Evolutionary conservation across 2,329 filamentous ascomycete species (phyloP).

Genomic region (Nigrospora oryzae): DNA sequence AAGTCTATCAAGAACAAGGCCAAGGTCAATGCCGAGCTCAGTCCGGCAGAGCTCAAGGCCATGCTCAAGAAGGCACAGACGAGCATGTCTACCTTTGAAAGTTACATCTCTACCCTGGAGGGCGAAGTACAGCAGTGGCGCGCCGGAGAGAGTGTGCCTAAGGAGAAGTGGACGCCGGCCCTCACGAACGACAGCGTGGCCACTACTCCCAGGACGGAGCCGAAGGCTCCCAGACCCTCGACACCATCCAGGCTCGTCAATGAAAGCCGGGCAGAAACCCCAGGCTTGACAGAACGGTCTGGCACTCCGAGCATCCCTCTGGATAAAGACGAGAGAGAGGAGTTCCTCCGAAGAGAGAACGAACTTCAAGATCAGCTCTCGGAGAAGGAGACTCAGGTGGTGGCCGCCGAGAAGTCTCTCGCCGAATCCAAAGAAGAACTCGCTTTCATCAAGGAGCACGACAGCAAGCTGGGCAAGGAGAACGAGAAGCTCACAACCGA

Average conservation of each 20-base stretch:
- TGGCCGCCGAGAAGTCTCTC: conserved; percentile 70
- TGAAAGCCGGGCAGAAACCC: conserved; percentile 56
- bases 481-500: conserved; percentile 82
- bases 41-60: conserved; percentile 87
- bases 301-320: conserved; percentile 80
- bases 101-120: conserved; percentile 76
- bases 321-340: conserved; percentile 94
- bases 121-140: conserved; percentile 83
- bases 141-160: conserved; percentile 77
- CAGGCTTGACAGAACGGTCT: conserved; percentile 66
- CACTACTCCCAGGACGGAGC: conserved; percentile 30
- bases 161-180: conserved; percentile 75
- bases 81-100: conserved; percentile 82
- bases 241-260: conserved; percentile 41
- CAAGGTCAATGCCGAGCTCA: conserved; percentile 98
- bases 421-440: conserved; percentile 83
- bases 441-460: conserved; percentile 74
- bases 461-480: conserved; percentile 74
- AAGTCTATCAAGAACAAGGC: conserved; percentile 99
- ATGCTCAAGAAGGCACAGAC: conserved; percentile 87
- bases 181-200: conserved; percentile 44
- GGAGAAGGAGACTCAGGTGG: conserved; percentile 80
- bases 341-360: conserved; percentile 90
- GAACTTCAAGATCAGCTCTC: conserved; percentile 94
- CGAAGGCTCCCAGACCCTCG: conserved; percentile 39